Base-by-base conservation (phyloP, 306 rosid species). In the Pyrus bretschneideri region DNA sequence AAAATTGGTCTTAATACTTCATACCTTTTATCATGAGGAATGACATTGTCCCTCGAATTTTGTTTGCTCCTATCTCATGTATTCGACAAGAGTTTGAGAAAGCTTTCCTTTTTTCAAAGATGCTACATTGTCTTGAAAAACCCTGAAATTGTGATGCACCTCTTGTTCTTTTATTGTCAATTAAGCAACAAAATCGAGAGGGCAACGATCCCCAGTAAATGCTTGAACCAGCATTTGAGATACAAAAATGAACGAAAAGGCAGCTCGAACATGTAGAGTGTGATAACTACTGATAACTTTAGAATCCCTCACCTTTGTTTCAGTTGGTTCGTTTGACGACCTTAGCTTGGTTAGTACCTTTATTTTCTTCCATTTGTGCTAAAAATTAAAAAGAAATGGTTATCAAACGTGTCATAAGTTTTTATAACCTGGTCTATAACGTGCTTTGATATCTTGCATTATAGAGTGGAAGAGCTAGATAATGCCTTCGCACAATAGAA, bases 401-500 rank as follows among this genome's bases (percentile, higher is more conserved):
- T 35, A 35, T 35, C 2, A 35, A 35, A 35, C 2, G 0, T 35
- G 40, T 2, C 40, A 35, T 35, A 35, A 35, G 40, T 1, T 35
- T 35, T 35, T 35, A 7, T 35, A 35, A 35, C 40, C 2, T 35
- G 2, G 40, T 57, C 23, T 60, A 60, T 29, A 5, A 30, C n/a
- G 4, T 11, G 4, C 45, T 4, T 40, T 54, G 18, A 19, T 58
- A 31, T 31, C 25, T 67, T 44, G 49, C 14, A 79, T 77, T 83
- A 75, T 89, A 92, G 97, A 80, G 89, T 70, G 18, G 85, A 23
- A 82, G 85, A 55, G 97, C 89, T 7, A 87, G 91, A 72, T 49
- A 90, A n/a, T 86, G 91, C 77, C 86, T 95, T 27, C 62, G 88
- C 19, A 95, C 96, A 25, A 95, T 95, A 0, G 89, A 88, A 6